These are phyloP conservation scores for Hysterium pulicare DNA, from an alignment of 2,329 filamentous ascomycete genomes.

Conservation along the genomic window DNA sequence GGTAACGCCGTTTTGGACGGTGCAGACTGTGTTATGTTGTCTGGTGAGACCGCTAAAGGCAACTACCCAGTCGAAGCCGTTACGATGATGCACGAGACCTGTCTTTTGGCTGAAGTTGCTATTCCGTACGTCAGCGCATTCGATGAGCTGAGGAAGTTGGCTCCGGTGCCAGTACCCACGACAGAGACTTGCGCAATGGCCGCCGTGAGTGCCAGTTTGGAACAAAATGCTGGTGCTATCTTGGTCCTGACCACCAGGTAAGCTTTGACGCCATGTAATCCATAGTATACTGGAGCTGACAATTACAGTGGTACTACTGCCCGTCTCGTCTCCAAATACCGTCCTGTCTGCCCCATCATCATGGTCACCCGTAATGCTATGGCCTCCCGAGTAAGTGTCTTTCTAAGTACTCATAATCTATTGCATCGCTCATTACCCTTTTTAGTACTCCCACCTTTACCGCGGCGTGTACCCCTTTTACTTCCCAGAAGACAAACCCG, in stretches of 20 bases:
- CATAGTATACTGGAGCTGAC: slow-evolving; percentile 16
- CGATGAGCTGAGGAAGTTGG: slow-evolving; percentile 85
- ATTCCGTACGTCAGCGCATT: slow-evolving; percentile 97
- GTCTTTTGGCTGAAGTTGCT: slow-evolving; percentile 92
- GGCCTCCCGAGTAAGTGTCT: slow-evolving; percentile 64
- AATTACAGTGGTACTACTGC: slow-evolving; percentile 75
- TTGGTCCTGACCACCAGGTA: slow-evolving; percentile 89
- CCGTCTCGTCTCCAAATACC: slow-evolving; percentile 95
- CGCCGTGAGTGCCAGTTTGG: slow-evolving; percentile 89
- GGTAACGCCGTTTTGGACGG: slow-evolving; percentile 97
- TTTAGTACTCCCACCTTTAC: slow-evolving; percentile 82
- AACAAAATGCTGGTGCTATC: slow-evolving; percentile 94
- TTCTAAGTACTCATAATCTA: neutral
- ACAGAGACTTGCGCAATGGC: slow-evolving; percentile 96
- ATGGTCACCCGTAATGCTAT: slow-evolving; percentile 90
- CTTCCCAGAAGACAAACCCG: slow-evolving; percentile 89
- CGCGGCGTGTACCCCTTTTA: slow-evolving; percentile 97
- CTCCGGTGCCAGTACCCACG: slow-evolving; percentile 78
- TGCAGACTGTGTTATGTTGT: slow-evolving; percentile 99
- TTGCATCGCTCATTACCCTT: slow-evolving; percentile 18
- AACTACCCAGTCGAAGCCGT: slow-evolving; percentile 90
- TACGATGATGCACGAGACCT: slow-evolving; percentile 97
- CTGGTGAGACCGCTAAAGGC: slow-evolving; percentile 98
- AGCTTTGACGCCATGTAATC: slow-evolving; percentile 27
- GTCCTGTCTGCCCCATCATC: slow-evolving; percentile 97